phyloP scores from a whole-genome alignment of 805 yeast genomes.

The Schwanniomyces sp. region DNA sequence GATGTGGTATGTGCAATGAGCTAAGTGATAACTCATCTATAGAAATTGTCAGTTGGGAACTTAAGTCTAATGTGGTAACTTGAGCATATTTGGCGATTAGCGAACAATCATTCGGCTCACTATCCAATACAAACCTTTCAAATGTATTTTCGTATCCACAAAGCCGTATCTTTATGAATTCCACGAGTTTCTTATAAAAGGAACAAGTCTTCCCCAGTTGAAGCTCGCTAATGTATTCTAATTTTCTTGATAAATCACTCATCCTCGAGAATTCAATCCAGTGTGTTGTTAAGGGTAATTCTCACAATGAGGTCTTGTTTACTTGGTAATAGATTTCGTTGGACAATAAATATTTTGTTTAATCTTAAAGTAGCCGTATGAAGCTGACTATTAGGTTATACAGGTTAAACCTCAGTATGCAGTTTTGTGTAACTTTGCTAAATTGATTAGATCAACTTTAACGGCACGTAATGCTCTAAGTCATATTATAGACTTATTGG shows the following conservation, averaged over 20 bases:
- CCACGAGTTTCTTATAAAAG: conserved; percentile 18
- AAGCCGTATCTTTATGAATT: conserved; percentile 24
- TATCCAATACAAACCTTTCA: conserved; percentile 38
- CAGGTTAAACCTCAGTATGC: not conserved
- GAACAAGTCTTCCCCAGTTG: conserved; percentile 19
- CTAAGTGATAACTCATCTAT: conserved; percentile 37
- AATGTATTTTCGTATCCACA: conserved; percentile 29
- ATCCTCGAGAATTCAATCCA: not conserved
- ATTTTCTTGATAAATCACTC: not conserved
- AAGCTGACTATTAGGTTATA: not conserved
- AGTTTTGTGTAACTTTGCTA: not conserved
- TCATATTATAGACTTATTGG: not conserved
- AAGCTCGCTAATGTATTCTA: conserved; percentile 1
- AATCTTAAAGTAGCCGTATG: not conserved
- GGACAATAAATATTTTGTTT: not conserved
- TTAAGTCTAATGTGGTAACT: conserved; percentile 38
- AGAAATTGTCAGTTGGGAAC: conserved; percentile 16
- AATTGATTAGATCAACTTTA: not conserved
- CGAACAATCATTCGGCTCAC: conserved; percentile 58
- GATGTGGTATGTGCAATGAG: conserved; percentile 51
- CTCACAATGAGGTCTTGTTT: not conserved
- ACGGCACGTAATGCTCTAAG: not conserved
- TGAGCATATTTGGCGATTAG: conserved; percentile 48
- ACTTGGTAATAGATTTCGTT: not conserved
- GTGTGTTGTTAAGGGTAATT: not conserved